A percentile compares a stretch with the other conserved stretches of the same genome.
These are phyloP conservation scores for Lavandula angustifolia DNA, from an alignment of 257 asterid genomes.

Conservation along the genomic window DNA sequence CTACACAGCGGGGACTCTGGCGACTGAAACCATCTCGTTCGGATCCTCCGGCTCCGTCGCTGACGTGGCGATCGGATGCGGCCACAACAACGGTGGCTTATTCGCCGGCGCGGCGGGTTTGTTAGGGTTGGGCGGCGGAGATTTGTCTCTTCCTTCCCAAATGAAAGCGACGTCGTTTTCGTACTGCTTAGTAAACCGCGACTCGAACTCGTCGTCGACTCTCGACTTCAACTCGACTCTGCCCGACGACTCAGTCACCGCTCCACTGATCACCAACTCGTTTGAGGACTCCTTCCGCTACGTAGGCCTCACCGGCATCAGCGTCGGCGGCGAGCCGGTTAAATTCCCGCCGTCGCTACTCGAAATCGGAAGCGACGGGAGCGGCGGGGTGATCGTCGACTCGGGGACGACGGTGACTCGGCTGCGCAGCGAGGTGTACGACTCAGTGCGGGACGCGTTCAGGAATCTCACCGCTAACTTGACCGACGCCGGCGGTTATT, in stretches of 20 bases:
- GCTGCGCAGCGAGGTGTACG: constrained; percentile 53
- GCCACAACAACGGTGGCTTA: constrained; percentile 72
- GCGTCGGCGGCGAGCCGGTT: constrained; percentile 55
- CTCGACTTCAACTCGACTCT: constrained; percentile 64
- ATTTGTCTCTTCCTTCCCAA: constrained; percentile 62
- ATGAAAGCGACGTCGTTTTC: constrained; percentile 68
- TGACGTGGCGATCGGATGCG: constrained; percentile 69
- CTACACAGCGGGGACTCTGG: constrained; percentile 57
- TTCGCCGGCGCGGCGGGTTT: constrained; percentile 68
- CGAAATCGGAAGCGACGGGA: constrained; percentile 47
- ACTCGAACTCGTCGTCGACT: constrained; percentile 61
- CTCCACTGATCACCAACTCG: constrained; percentile 55
- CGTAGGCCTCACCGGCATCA: constrained; percentile 66
- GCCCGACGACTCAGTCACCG: constrained; percentile 56
- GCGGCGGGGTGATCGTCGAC: constrained; percentile 86
- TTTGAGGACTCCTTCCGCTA: constrained; percentile 42
- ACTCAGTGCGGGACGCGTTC: constrained; percentile 54
- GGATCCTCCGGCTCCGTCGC: constrained; percentile 48
- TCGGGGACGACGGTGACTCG: constrained; percentile 93
- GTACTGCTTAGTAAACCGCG: constrained; percentile 77
- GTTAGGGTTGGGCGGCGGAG: constrained; percentile 69
- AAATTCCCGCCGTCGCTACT: constrained; percentile 42
- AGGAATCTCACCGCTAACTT: constrained; percentile 33
- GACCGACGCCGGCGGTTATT: constrained; percentile 37
- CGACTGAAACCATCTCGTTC: constrained; percentile 65